These are phyloP conservation scores for Acacia concinna DNA, from an alignment of 331 rosid genomes.

Conservation along the genomic window DNA sequence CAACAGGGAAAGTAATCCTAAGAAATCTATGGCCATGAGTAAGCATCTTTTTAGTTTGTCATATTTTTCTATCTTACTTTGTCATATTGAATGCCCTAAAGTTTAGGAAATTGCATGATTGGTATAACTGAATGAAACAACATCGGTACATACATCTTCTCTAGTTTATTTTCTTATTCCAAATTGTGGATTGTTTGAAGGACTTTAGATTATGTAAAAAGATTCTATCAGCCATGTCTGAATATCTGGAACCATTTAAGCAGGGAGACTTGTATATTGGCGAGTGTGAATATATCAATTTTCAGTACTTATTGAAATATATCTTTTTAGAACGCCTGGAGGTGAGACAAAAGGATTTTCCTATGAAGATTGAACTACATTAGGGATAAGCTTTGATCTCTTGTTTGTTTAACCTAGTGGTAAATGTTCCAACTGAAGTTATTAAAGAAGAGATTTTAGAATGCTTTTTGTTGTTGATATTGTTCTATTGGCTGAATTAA, in stretches of 20 bases:
- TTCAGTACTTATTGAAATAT: background rate
- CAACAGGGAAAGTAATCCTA: conserved; percentile 67
- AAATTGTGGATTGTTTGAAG: conserved; percentile 2
- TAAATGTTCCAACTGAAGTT: no score
- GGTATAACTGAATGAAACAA: background rate
- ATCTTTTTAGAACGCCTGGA: background rate
- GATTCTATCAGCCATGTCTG: conserved; percentile 7
- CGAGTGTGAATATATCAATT: background rate
- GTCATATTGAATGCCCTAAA: conserved; percentile 12
- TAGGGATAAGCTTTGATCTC: no score
- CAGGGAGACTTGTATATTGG: background rate
- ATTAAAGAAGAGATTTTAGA: no score
- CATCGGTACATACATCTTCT: background rate
- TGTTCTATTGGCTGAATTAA: no score
- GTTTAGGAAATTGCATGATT: background rate
- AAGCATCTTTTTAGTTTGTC: conserved; percentile 37
- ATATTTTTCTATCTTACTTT: conserved; percentile 1
- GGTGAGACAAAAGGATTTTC: no score
- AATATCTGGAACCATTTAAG: background rate
- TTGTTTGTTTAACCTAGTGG: no score
- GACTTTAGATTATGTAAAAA: conserved; percentile 1
- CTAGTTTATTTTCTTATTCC: conserved; percentile 2
- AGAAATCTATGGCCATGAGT: conserved; percentile 83
- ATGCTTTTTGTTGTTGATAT: no score
- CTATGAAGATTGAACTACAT: no score